phyloP scores from a whole-genome alignment of 352 stramenopile genomes.

The Peronospora tabacina region DNA sequence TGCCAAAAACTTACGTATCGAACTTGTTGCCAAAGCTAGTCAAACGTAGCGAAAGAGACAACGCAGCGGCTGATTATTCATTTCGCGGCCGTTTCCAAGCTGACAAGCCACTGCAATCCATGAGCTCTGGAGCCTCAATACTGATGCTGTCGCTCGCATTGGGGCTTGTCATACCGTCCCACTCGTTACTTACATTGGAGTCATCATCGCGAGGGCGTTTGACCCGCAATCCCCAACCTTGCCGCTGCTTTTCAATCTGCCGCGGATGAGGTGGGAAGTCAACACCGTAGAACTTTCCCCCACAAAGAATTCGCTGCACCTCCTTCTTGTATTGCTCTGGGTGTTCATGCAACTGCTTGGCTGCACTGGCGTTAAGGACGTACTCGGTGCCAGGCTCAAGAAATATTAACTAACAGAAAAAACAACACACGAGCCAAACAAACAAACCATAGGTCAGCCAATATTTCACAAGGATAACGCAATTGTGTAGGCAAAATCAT shows the following conservation, averaged over 20 bases:
- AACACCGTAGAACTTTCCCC: conserved; percentile 50
- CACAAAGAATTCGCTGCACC: conserved; percentile 58
- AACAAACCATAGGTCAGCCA: background rate
- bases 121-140: conserved; percentile 26
- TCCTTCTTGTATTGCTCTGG: conserved; percentile 42
- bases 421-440: background rate
- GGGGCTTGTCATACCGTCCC: conserved; percentile 25
- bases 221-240: conserved; percentile 41
- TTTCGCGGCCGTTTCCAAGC: conserved; percentile 60
- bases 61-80: conserved; percentile 25
- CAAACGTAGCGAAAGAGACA: background rate
- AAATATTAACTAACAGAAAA: conserved; percentile 56
- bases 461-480: background rate
- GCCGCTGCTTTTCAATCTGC: conserved; percentile 44
- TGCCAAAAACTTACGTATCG: conserved; percentile 10
- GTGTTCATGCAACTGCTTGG: conserved; percentile 46
- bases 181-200: conserved; percentile 25
- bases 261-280: conserved; percentile 55
- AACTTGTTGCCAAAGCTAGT: background rate
- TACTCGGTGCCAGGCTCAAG: conserved; percentile 66
- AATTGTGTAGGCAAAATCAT: background rate
- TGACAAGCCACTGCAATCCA: conserved; percentile 34
- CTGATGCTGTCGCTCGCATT: conserved; percentile 15
- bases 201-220: conserved; percentile 47
- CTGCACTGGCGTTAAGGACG: conserved; percentile 47